Evolutionary conservation across 2,329 filamentous ascomycete species (phyloP).

Genomic region (Thielaviopsis punctulata): DNA sequence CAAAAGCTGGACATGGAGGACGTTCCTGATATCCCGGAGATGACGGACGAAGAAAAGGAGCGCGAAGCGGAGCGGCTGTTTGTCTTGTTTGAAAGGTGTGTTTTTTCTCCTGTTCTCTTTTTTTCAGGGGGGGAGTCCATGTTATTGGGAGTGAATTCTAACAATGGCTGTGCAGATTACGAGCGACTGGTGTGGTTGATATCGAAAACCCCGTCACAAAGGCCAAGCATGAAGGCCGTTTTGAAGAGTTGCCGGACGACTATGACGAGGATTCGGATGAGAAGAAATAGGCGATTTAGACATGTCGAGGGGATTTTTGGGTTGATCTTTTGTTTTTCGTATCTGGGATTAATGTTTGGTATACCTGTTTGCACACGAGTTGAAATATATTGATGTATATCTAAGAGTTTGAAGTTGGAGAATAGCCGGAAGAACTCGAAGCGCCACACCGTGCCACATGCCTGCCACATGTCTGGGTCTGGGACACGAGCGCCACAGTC

Average conservation of each 20-base stretch:
- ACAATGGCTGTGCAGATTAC: conserved; percentile 29
- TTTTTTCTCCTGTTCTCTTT: neutral
- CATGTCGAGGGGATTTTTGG: no score
- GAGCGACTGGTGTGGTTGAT: conserved; percentile 56
- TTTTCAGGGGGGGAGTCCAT: no score
- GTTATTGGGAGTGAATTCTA: neutral
- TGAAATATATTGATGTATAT: no score
- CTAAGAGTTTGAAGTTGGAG: no score
- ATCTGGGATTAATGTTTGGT: no score
- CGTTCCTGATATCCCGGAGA: conserved; percentile 42
- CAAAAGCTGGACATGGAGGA: conserved; percentile 58
- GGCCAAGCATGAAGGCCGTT: conserved; percentile 50
- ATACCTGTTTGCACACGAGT: no score
- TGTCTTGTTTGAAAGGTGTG: conserved; percentile 72
- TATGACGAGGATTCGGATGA: conserved; percentile 17
- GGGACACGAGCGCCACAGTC: no score
- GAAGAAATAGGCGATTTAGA: conserved; percentile 11
- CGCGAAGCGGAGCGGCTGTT: conserved; percentile 78
- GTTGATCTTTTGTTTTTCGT: no score
- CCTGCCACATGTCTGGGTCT: no score
- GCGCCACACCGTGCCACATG: no score
- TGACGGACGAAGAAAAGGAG: conserved; percentile 86
- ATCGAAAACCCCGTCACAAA: conserved; percentile 64
- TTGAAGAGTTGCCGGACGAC: conserved; percentile 41
- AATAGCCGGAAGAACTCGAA: no score